Conservation (phyloP, 1,284 basidiomycete species). For the Pyrrhoderma noxium region DNA sequence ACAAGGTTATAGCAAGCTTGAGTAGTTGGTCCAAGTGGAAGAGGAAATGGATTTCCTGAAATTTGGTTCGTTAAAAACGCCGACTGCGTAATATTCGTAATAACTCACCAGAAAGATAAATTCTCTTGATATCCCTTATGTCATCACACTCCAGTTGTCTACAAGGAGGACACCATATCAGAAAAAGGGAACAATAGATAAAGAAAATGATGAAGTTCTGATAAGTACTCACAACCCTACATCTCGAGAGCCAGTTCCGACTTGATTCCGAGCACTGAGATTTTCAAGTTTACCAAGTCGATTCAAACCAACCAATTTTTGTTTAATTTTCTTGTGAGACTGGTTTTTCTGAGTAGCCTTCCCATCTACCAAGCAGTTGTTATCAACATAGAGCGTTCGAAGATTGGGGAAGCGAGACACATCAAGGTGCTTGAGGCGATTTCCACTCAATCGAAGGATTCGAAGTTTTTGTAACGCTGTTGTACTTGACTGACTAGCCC, state of each 20-base stretch:
- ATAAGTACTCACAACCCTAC: conserved; percentile 47
- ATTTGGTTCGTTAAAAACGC: conserved; percentile 15
- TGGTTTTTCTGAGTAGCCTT: conserved; percentile 2
- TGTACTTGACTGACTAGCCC: conserved; percentile 20
- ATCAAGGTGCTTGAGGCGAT: conserved; percentile 67
- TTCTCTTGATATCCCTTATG: conserved; percentile 82
- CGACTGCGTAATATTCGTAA: conserved; percentile 1
- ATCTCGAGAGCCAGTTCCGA: conserved; percentile 39
- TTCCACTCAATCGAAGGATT: conserved; percentile 82
- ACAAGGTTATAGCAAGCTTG: conserved; percentile 76
- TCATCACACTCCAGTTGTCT: conserved; percentile 61
- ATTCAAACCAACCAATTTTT: conserved; percentile 42
- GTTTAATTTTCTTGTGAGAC: conserved; percentile 2
- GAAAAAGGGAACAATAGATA: conserved; percentile 1
- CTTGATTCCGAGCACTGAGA: conserved; percentile 86
- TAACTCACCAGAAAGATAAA: conserved; percentile 86
- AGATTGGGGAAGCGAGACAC: conserved; percentile 64
- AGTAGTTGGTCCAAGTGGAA: conserved; percentile 22
- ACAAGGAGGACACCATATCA: conserved; percentile 9
- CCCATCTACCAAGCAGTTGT: conserved; percentile 57
- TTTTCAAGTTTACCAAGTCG: conserved; percentile 75
- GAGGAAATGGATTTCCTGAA: conserved; percentile 36
- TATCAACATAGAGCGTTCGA: conserved; percentile 89
- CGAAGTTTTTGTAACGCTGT: conserved; percentile 61
- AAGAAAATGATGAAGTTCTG: not conserved